A percentile compares a stretch with the other conserved stretches of the same genome.
phyloP scores from a whole-genome alignment of 495 filamentous ascomycete species.

The Penicillium ochrochloron region DNA sequence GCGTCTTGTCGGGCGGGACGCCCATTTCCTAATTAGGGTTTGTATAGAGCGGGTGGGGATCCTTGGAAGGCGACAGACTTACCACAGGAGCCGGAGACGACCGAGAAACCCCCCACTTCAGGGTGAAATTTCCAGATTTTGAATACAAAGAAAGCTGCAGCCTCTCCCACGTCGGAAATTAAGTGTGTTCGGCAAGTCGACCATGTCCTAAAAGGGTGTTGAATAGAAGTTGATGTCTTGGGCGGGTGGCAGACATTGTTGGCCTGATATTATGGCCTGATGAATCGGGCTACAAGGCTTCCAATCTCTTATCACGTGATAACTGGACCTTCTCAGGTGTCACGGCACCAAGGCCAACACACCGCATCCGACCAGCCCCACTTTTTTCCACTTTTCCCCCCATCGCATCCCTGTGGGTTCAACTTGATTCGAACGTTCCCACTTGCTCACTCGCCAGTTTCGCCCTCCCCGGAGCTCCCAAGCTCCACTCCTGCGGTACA shows the following conservation, averaged over 20 bases:
- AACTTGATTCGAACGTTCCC: not conserved
- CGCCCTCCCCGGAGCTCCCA: not conserved
- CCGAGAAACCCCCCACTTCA: not conserved
- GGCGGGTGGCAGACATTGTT: not conserved
- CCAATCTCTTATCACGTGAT: too few relatives aligned
- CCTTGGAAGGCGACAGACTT: not conserved
- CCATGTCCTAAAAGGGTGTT: not conserved
- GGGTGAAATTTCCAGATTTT: not conserved
- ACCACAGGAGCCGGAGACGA: not conserved
- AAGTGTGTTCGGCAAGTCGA: not conserved
- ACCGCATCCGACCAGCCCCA: conserved; percentile 8
- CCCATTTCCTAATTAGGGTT: conserved; percentile 22
- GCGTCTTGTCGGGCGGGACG: conserved; percentile 15
- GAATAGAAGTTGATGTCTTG: conserved; percentile 1
- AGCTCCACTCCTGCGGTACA: conserved; percentile 14
- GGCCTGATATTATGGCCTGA: not conserved
- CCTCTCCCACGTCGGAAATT: not conserved
- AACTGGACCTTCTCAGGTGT: not conserved
- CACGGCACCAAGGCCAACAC: not conserved
- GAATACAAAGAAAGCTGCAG: not conserved
- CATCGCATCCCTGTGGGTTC: not conserved
- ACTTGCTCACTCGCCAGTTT: not conserved
- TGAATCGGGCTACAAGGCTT: not conserved
- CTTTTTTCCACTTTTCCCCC: not conserved
- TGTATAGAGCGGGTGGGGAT: conserved; percentile 24